These are phyloP conservation scores for Xylariaceae sp. DNA, from an alignment of 2,329 filamentous ascomycete species.

Conservation along the genomic window DNA sequence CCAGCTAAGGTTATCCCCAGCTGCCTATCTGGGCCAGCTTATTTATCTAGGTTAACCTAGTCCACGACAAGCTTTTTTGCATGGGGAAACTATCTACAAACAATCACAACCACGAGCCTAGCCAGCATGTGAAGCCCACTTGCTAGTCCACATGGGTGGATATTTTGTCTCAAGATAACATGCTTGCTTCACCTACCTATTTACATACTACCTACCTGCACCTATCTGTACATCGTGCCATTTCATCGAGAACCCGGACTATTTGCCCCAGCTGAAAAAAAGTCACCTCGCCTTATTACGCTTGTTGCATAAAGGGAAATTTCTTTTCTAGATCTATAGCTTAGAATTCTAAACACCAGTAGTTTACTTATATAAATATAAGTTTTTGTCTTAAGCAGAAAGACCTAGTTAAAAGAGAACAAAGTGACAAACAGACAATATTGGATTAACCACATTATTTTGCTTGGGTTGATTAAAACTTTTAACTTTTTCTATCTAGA, in stretches of 20 bases:
- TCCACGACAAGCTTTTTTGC: background rate
- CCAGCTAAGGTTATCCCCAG: constrained; percentile 3
- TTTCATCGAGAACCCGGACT: background rate
- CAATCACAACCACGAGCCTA: background rate
- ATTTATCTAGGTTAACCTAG: background rate
- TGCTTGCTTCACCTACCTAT: background rate
- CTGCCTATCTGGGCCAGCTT: constrained; percentile 17
- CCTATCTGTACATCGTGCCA: background rate
- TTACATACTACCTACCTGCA: background rate
- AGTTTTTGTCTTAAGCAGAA: too few relatives aligned
- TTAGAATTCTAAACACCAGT: too few relatives aligned
- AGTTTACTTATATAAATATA: too few relatives aligned
- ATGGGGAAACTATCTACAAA: background rate
- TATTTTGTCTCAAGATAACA: background rate
- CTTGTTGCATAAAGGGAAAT: too few relatives aligned
- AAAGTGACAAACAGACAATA: too few relatives aligned
- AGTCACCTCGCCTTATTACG: background rate
- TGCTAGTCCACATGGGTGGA: background rate
- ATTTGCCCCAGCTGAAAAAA: background rate
- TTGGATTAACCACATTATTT: too few relatives aligned
- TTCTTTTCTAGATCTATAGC: too few relatives aligned
- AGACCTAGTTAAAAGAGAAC: too few relatives aligned
- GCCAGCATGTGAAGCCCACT: background rate
- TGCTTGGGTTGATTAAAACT: too few relatives aligned
- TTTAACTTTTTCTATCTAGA: too few relatives aligned